Base-by-base conservation (phyloP, 2,329 filamentous ascomycete species). In the Colletotrichum tanaceti region DNA sequence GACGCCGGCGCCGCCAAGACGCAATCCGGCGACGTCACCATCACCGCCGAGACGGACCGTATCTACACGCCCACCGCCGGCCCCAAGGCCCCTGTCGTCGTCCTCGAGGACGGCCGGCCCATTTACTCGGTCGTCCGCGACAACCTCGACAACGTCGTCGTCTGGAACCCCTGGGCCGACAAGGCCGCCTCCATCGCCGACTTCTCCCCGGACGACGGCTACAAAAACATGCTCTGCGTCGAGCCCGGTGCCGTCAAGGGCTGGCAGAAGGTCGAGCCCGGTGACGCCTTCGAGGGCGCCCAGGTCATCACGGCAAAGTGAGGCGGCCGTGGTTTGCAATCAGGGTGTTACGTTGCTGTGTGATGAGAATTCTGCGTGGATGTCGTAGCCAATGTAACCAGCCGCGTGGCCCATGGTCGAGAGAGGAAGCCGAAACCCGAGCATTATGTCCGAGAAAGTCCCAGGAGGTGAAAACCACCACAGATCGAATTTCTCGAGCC, bases 151-250 rank as follows among this genome's bases (percentile, higher is more conserved):
- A 93, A 98, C 73, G 90, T 96, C 18, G 95, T 98, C 1, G 92
- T 98, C 38, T 99, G 96, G 96, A 99, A 99, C 81, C 96, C 96
- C 1, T 98, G 95, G 94, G 85, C 86, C 47, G 93, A 94, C 71
- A 97, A 97, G 84, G 89, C 93, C 1, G 88, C 89, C 74, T 86
- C 86, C 5, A 97, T 97, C 82, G 89, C 84, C 60, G 96, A 99
- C 79, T 98, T 98, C 78, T 87, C 87, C 67, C 96, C 96, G 58
- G 92, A 97, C 76, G 92, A 94, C 62, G 96, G 92, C 44, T 98
- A 91, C 84, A 93, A 93, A 84, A 89, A 93, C 68, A 98, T 98
- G 93, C 84, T 99, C 50, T 98, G 96, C 77, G 88, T 98, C 58
- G 96, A 99, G 85, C 92, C 95, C 2, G 96, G 96, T 14, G 87